These are phyloP conservation scores for Alloteropsis semialata DNA, from an alignment of 176 grass and related monocot species.

Conservation along the genomic window DNA sequence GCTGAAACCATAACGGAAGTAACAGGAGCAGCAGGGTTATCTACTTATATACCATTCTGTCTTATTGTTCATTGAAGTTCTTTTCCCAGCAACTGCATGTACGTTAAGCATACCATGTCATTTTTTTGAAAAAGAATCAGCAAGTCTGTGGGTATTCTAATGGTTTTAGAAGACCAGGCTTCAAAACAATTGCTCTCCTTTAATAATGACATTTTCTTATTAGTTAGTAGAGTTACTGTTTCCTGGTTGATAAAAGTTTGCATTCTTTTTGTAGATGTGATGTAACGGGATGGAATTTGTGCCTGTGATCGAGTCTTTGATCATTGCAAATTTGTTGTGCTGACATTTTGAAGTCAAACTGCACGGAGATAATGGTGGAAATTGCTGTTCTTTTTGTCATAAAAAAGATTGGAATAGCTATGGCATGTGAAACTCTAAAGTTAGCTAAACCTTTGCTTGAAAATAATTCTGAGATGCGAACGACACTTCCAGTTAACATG, in stretches of 20 bases:
- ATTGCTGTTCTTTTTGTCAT: slow-evolving; percentile 20
- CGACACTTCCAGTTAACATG: slow-evolving; percentile 28
- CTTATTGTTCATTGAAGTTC: background rate
- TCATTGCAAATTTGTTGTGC: background rate
- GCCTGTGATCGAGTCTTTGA: background rate
- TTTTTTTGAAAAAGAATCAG: background rate
- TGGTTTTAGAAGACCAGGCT: background rate
- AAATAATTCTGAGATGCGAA: background rate
- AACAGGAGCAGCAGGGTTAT: background rate
- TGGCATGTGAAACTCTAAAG: background rate
- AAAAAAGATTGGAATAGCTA: slow-evolving; percentile 21
- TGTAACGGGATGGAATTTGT: background rate
- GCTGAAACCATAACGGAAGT: background rate
- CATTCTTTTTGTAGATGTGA: background rate
- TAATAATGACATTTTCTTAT: background rate
- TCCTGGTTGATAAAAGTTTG: background rate
- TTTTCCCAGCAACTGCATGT: background rate
- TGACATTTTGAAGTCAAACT: background rate
- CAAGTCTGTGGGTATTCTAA: slow-evolving; percentile 5
- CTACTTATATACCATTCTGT: background rate
- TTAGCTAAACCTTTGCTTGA: slow-evolving; percentile 5
- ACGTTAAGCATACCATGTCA: background rate
- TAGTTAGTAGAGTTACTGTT: background rate
- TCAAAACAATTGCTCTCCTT: background rate
- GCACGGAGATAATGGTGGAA: slow-evolving; percentile 25